Base-by-base conservation (phyloP, 306 rosid species). In the Vigna radiata region DNA sequence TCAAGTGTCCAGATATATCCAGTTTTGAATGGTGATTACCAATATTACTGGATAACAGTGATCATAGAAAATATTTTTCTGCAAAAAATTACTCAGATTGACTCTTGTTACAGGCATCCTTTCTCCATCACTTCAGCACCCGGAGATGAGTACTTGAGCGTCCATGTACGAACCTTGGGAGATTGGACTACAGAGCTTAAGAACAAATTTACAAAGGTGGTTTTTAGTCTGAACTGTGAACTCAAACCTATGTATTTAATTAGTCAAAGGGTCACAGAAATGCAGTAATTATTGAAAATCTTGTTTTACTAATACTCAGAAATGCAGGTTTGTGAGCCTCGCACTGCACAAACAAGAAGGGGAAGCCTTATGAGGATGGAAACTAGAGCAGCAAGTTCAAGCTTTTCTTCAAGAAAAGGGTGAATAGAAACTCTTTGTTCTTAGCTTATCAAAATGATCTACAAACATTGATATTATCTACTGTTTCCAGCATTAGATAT, bases 111-210 rank as follows among this genome's bases (percentile, higher is more conserved):
- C 78, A 94, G 98, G 98, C 97, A 94, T 79, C 98, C 97, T 19
- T 94, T 94, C 84, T 86, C 95, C 63, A 94, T 92, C 82, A 94
- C 98, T 76, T 95, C 98, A 64, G 98, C 98, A 41, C 97, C 97
- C 0, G 97, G 96, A 70, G 97, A 95, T 77, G 93, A 90, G 54
- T 92, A 90, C 87, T 80, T 95, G 81, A 92, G 97, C 77, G 93
- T 91, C 73, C 98, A 92, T 78, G 86, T 95, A 16, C 46, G 91
- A 84, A 79, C 95, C 53, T 70, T 83, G 44, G 98, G 98, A 49
- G 98, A 95, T 79, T 95, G 97, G 98, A 95, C 98, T 18, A 58
- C 84, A 23, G 96, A 87, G 83, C 98, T 95, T 37, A 82, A 82
- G 80, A 79, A 85, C 14, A 84, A 18, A 80, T 95, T 95, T 71